Base-by-base conservation (phyloP, 768 basidiomycete species). In the Kwoniella dejecticola region DNA sequence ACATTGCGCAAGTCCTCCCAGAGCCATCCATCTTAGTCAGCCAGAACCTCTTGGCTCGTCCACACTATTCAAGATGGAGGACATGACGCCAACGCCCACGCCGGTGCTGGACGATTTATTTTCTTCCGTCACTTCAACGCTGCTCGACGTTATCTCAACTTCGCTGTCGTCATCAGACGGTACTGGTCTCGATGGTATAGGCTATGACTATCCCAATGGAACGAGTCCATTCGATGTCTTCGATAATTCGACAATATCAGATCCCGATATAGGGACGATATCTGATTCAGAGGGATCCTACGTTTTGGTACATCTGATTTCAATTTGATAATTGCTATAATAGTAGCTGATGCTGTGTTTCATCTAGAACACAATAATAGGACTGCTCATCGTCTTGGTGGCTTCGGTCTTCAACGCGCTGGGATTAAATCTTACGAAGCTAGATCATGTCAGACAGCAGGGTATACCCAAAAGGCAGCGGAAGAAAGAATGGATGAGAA, bases 351-450 rank as follows among this genome's bases (percentile, higher is more conserved):
- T 33, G 12, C 21, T 2, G n/a, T 24, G 41, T 30, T 11, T 42
- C 13, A 19, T 19, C 15, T 49, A 72, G 70, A 75, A 75, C 46
- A 72, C 73, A 5, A 38, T 75, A 40, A 64, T 80, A 15, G 80
- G 94, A 13, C 85, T 96, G 45, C 77, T 87, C 44, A 95, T 97
- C 68, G 86, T 96, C 48, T 81, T 91, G 2, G 81, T 89, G 6
- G 89, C 91, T 0, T 90, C 89, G 17, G 83, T 75, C 15, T 52
- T 76, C 19, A 79, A 79, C 38, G 79, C 79, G 8, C 70, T 80
- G 0, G 94, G 94, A n/a, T 83, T 98, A 41, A 97, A 96, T 75
- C 82, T 97, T 61, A 93, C 91, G 36, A 98, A 97, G 79, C 81
- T 95, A 41, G 94, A 96, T 80, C 91, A 94, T 84, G 87, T 88